Evolutionary conservation across 1,284 basidiomycete species (phyloP).

Genomic region (Melampsora larici-populina): DNA sequence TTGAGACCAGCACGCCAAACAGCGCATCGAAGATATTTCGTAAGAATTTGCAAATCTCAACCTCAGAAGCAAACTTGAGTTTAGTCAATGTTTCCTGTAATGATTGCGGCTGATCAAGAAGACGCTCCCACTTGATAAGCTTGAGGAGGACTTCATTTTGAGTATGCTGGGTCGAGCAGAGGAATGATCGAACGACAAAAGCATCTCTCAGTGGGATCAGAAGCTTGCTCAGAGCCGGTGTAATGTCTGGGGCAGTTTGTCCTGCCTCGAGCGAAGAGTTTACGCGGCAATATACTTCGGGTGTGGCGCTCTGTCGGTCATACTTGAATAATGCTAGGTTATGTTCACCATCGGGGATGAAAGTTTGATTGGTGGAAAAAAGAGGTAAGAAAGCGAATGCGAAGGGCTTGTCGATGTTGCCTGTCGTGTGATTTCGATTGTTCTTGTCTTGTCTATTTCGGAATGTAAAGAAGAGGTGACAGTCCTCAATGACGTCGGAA

Average conservation of each 20-base stretch:
- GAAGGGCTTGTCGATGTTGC: constrained; percentile 69
- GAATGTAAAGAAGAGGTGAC: constrained; percentile 93
- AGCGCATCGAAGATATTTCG: constrained; percentile 81
- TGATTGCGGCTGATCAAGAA: constrained; percentile 64
- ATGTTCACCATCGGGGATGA: constrained; percentile 87
- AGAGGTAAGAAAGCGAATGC: constrained; percentile 90
- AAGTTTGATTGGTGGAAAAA: constrained; percentile 71
- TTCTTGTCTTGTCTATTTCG: constrained; percentile 62
- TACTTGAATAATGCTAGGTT: constrained; percentile 73
- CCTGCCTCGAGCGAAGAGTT: constrained; percentile 14
- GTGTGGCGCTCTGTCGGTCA: constrained; percentile 51
- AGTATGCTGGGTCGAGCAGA: constrained; percentile 88
- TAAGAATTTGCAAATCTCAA: constrained; percentile 82
- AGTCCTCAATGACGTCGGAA: constrained; percentile 66
- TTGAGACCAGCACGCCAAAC: constrained; percentile 79
- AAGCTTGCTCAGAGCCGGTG: constrained; percentile 47
- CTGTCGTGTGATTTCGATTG: constrained; percentile 54
- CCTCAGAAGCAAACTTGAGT: constrained; percentile 67
- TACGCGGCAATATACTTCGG: constrained; percentile 61
- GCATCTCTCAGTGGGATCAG: constrained; percentile 62
- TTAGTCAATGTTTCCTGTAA: constrained; percentile 73
- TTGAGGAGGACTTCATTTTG: constrained; percentile 82
- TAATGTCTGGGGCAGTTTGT: constrained; percentile 47
- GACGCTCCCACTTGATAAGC: constrained; percentile 75
- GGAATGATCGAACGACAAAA: constrained; percentile 76